A percentile compares a stretch with the other conserved stretches of the same genome.
Conservation (phyloP, 164 flowering plant species). For the Akebia trifoliata region DNA sequence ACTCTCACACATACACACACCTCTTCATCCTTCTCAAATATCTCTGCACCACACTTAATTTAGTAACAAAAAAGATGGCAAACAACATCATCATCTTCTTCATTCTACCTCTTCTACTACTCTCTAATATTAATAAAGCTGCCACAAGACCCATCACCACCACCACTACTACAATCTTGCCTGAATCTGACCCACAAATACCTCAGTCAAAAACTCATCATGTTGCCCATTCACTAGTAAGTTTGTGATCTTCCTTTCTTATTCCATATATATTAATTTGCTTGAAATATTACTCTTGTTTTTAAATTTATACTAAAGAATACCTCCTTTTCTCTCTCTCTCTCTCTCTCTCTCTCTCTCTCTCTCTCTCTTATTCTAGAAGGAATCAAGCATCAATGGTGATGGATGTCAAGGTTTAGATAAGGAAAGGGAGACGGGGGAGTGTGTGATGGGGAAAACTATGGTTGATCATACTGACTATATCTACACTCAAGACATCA, state of each 20-base stretch:
- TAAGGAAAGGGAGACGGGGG: constrained; percentile 2
- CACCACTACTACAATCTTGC: neutral
- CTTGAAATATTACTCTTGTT: too few species aligned
- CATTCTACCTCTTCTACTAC: constrained; percentile 5
- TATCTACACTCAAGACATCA: constrained; percentile 24
- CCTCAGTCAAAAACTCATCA: neutral
- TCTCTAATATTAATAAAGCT: neutral
- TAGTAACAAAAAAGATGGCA: constrained; percentile 1
- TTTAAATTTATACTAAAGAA: too few species aligned
- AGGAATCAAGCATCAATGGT: constrained; percentile 6
- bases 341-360: too few species aligned
- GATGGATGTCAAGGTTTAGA: constrained; percentile 10
- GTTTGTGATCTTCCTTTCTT: neutral
- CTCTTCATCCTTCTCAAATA: neutral
- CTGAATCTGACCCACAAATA: constrained; percentile 9
- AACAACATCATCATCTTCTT: neutral
- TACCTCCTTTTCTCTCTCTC: too few species aligned
- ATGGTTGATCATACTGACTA: constrained; percentile 23
- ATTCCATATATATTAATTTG: neutral
- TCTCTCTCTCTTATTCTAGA: neutral
- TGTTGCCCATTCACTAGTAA: constrained; percentile 3
- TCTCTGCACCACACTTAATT: neutral
- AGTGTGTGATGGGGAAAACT: constrained; percentile 9
- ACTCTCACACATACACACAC: too few species aligned
- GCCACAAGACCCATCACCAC: neutral